phyloP scores from a whole-genome alignment of 2,329 filamentous ascomycete genomes.

The Xylariomycetidae sp. region DNA sequence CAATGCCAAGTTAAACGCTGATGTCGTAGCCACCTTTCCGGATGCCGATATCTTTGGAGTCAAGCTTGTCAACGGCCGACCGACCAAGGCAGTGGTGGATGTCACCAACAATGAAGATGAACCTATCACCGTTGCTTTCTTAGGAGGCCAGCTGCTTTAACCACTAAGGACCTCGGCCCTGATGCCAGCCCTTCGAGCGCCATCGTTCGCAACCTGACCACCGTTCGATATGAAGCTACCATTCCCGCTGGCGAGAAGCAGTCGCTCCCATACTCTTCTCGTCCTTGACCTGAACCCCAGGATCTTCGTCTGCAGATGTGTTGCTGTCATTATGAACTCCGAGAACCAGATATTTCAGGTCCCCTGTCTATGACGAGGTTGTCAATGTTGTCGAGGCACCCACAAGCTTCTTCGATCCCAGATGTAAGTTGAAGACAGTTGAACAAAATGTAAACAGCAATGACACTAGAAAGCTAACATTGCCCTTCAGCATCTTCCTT shows the following conservation, averaged over 20 bases:
- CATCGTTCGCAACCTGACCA: constrained; percentile 81
- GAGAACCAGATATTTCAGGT: constrained; percentile 68
- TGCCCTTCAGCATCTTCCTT: constrained; percentile 79
- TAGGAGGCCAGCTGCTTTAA: constrained; percentile 68
- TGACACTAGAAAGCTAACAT: too few relatives aligned
- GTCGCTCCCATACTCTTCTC: constrained; percentile 77
- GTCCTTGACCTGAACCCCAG: constrained; percentile 87
- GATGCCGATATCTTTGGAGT: constrained; percentile 84
- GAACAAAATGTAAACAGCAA: background rate
- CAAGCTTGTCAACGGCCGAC: constrained; percentile 88
- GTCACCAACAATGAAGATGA: constrained; percentile 78
- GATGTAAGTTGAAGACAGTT: constrained; percentile 61
- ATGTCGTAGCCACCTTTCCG: constrained; percentile 59
- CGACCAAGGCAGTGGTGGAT: constrained; percentile 77
- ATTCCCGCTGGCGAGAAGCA: constrained; percentile 73
- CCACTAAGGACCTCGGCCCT: constrained; percentile 48
- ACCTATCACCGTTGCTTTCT: constrained; percentile 69
- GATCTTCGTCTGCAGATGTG: constrained; percentile 75
- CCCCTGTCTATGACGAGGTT: constrained; percentile 75
- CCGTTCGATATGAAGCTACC: constrained; percentile 66
- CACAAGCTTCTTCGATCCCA: constrained; percentile 92
- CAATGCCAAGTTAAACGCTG: constrained; percentile 53
- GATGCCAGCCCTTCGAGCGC: constrained; percentile 42
- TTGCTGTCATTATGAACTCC: constrained; percentile 65
- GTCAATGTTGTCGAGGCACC: constrained; percentile 87